Conservation (phyloP, 1,284 basidiomycete genomes). For the Leucoagaricus sp. region DNA sequence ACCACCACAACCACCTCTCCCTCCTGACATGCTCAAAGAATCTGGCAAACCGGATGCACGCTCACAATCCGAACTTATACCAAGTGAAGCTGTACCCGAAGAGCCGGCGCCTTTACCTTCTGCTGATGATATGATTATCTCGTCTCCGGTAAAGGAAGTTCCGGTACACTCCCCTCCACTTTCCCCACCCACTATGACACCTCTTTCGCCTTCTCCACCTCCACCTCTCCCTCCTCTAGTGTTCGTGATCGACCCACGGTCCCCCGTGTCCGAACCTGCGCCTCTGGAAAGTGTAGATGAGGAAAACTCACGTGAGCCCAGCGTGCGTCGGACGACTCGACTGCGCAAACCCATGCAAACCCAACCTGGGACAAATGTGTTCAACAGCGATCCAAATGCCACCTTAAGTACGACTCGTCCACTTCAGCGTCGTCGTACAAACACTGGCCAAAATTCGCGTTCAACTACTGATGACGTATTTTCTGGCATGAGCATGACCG, state of each 20-base stretch:
- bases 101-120: background rate
- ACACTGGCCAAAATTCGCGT: constrained; percentile 31
- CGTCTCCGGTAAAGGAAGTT: constrained; percentile 1
- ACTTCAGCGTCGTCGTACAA: constrained; percentile 41
- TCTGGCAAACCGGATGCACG: background rate
- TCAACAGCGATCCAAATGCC: constrained; percentile 22
- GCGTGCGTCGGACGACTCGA: constrained; percentile 52
- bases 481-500: constrained; percentile 62
- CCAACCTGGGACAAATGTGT: constrained; percentile 31
- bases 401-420: constrained; percentile 23
- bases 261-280: background rate
- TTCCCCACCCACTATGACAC: background rate
- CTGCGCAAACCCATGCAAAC: constrained; percentile 46
- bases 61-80: background rate
- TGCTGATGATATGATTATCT: background rate
- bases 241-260: constrained; percentile 12
- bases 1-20: too few relatives aligned
- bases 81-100: background rate
- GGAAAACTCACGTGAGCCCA: background rate
- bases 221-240: background rate
- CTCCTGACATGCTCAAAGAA: background rate
- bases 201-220: background rate
- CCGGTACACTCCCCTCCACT: background rate
- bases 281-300: background rate
- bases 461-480: constrained; percentile 46